Percentiles rank a stretch among this genome's conserved stretches.
Evolutionary conservation across 2,329 filamentous ascomycete genomes (phyloP).

Genomic region (Phialocephala subalpina): DNA sequence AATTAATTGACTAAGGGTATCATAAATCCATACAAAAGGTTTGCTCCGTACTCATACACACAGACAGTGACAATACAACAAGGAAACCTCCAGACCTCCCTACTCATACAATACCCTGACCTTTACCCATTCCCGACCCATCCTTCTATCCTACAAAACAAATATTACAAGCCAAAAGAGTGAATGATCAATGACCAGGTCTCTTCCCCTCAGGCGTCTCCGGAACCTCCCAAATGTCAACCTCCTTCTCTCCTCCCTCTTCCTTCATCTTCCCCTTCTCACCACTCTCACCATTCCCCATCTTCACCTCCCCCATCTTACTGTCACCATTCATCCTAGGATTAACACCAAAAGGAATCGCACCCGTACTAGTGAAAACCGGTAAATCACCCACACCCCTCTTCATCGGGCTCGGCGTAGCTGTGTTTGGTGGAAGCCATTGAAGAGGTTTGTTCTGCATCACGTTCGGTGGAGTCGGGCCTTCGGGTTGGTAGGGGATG

Average conservation of each 20-base stretch:
- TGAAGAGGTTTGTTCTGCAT: conserved; percentile 52
- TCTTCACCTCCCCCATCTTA: background rate
- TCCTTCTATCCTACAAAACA: background rate
- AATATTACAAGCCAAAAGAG: background rate
- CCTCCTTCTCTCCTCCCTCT: conserved; percentile 26
- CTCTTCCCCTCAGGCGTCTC: conserved; percentile 42
- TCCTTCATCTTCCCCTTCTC: conserved; percentile 13
- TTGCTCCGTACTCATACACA: no score
- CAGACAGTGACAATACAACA: no score
- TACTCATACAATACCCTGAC: no score
- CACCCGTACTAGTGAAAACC: conserved; percentile 42
- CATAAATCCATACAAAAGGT: no score
- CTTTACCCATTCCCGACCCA: no score
- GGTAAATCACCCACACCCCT: conserved; percentile 36
- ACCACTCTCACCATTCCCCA: background rate
- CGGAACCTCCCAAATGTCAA: conserved; percentile 46
- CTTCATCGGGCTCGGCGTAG: conserved; percentile 38
- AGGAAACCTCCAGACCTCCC: no score
- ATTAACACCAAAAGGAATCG: conserved; percentile 41
- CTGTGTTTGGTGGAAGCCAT: conserved; percentile 60
- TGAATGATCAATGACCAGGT: background rate
- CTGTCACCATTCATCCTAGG: conserved; percentile 10
- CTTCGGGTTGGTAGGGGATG: conserved; percentile 64
- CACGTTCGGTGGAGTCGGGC: conserved; percentile 51
- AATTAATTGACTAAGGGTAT: no score